Conservation (phyloP, 805 yeast species). For the Ogataea ganodermae region DNA sequence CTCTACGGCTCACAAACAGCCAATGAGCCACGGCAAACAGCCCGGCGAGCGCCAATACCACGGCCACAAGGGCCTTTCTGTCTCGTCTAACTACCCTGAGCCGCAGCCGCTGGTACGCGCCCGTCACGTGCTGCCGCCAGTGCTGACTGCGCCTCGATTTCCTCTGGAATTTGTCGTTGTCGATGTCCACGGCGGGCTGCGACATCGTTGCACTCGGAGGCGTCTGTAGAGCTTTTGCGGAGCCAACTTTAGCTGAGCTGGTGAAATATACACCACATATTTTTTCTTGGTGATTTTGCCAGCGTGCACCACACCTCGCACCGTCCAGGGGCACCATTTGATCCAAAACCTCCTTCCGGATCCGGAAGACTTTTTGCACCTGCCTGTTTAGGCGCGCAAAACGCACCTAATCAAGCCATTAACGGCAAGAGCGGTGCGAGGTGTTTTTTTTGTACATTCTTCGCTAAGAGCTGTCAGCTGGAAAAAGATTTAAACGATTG, state of each 20-base stretch:
- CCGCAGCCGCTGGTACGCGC: constrained; percentile 13
- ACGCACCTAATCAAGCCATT: not conserved
- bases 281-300: constrained; percentile 1
- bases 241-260: not conserved
- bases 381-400: not conserved
- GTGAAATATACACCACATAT: not conserved
- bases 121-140: constrained; percentile 9
- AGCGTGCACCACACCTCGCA: constrained; percentile 3
- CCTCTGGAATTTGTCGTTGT: constrained; percentile 24
- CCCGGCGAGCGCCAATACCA: constrained; percentile 4
- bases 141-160: constrained; percentile 14
- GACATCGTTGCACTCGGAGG: constrained; percentile 9
- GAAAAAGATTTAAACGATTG: no score
- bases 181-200: constrained; percentile 16
- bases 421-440: not conserved
- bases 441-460: no score
- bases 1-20: not conserved
- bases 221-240: no score
- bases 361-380: not conserved
- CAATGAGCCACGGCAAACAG: not conserved
- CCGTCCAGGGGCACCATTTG: not conserved
- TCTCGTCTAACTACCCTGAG: constrained; percentile 14
- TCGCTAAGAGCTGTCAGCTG: no score
- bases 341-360: not conserved
- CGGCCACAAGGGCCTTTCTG: constrained; percentile 9